phyloP scores from a whole-genome alignment of 2,329 filamentous ascomycete genomes.

The Alternaria triticina region DNA sequence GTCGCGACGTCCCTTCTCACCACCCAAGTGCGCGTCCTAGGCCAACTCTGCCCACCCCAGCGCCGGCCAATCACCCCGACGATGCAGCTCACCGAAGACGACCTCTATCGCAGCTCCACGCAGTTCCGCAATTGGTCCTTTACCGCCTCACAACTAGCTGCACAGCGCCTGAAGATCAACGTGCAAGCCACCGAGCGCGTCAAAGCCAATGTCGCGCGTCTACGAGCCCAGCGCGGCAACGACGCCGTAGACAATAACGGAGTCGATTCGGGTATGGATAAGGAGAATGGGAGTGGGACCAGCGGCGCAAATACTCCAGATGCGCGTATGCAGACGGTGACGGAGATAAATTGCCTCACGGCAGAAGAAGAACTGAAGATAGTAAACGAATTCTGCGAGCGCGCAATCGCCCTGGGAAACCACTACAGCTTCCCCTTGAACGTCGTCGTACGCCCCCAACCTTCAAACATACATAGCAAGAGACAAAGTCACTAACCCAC shows the following conservation, averaged over 20 bases:
- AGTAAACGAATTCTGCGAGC: conserved; percentile 77
- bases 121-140: conserved; percentile 96
- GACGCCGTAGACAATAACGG: conserved; percentile 39
- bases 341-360: conserved; percentile 78
- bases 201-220: conserved; percentile 61
- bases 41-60: conserved; percentile 3
- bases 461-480: background rate
- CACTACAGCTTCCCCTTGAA: conserved; percentile 66
- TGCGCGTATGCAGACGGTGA: conserved; percentile 23
- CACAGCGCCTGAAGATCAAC: conserved; percentile 81
- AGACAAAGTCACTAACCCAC: background rate
- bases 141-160: conserved; percentile 72
- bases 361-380: conserved; percentile 82
- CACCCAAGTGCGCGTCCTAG: background rate
- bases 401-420: conserved; percentile 62
- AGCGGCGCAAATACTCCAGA: conserved; percentile 42
- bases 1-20: conserved; percentile 3
- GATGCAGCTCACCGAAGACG: conserved; percentile 78
- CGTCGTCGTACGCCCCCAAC: conserved; percentile 58
- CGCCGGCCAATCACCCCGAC: conserved; percentile 13
- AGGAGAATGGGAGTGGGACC: conserved; percentile 38
- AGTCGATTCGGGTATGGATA: conserved; percentile 35
- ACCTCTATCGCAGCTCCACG: conserved; percentile 85
- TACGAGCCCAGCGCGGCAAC: conserved; percentile 47
- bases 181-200: conserved; percentile 74